Evolutionary conservation across 768 basidiomycete species (phyloP).

Genomic region (Inosperma sp.): DNA sequence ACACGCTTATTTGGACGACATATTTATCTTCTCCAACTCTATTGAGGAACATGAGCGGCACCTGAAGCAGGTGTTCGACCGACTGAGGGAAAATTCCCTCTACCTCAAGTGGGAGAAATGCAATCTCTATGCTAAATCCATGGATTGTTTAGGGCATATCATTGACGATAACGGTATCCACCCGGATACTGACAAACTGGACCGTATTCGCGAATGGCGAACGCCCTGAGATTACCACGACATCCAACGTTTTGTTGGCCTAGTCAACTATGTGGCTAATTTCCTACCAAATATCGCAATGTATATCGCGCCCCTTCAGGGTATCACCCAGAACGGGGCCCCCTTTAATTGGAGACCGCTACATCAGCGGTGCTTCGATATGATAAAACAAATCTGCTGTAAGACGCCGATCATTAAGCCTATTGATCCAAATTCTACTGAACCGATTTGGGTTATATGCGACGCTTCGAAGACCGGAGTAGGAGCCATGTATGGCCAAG

Average conservation of each 20-base stretch:
- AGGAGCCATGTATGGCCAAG: slow-evolving; percentile 28
- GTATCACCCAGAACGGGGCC: slow-evolving; percentile 24
- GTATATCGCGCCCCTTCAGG: slow-evolving; percentile 30
- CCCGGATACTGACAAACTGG: slow-evolving; percentile 34
- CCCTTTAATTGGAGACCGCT: slow-evolving; percentile 25
- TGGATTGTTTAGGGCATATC: slow-evolving; percentile 38
- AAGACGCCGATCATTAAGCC: slow-evolving; percentile 19
- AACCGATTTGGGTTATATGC: slow-evolving; percentile 28
- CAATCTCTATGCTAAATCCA: too few species aligned
- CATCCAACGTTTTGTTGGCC: slow-evolving; percentile 37
- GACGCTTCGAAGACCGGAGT: slow-evolving; percentile 31
- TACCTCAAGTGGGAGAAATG: slow-evolving; percentile 34
- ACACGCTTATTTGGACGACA: slow-evolving; percentile 43
- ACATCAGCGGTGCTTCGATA: slow-evolving; percentile 30
- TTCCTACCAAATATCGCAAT: slow-evolving; percentile 34
- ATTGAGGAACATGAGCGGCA: slow-evolving; percentile 36
- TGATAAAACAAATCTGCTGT: slow-evolving; percentile 26
- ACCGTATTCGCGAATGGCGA: slow-evolving; percentile 29
- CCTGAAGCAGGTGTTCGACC: too few species aligned
- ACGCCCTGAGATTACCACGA: slow-evolving; percentile 31
- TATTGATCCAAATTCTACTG: slow-evolving; percentile 16
- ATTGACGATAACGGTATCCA: slow-evolving; percentile 39
- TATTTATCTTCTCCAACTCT: slow-evolving; percentile 35
- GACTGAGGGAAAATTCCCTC: slow-evolving; percentile 24
- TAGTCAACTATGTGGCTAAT: slow-evolving; percentile 35